Base-by-base conservation (phyloP, 208 protist species). In the Trypanosoma rangeli region DNA sequence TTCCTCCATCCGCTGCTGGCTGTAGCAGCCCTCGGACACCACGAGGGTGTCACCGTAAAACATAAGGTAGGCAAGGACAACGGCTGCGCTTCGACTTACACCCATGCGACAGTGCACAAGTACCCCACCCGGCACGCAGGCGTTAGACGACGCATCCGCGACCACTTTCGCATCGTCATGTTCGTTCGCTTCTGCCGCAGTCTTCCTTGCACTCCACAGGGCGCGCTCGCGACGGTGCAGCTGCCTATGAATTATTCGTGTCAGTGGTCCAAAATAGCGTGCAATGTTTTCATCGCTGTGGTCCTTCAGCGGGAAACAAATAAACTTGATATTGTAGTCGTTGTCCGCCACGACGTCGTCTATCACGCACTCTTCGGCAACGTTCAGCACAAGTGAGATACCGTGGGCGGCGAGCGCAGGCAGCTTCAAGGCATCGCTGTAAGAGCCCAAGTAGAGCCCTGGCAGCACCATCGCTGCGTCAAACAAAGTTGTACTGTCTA, bases 91-190 rank as follows among this genome's bases (percentile, higher is more conserved):
- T 42, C 90, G 85, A 59, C 86, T 93, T 24, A 95, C 80, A 52
- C 90, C 90, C 78, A 88, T 86, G 15, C 86, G 85, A 64, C 90
- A 95, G 78, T 93, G 85, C 56, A 95, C 81, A 42, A 95, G 81
- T 35, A 93, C 77, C 48, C 86, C 83, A 28, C 89, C 89, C 65
- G 68, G 82, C 56, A 16, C n/a, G 20, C 5, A 29, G 8, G 39
- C 59, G 33, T 2, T 33, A 4, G 18, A 29, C 24, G 1, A 9
- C 13, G 26, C n/a, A n/a, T n/a, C 63, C 65, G 60, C 66, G 18
- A 24, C 10, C 46, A 62, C 33, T 13, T 29, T 22, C 4, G 0
- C 46, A 53, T 58, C 29, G 31, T 79, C 8, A 31, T 70, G 46
- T 33, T 72, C 60, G 9, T 39, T 28, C 4, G 35, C 22, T 15